Evolutionary conservation across 768 basidiomycete species (phyloP).

Genomic region (Boletellus ananas): DNA sequence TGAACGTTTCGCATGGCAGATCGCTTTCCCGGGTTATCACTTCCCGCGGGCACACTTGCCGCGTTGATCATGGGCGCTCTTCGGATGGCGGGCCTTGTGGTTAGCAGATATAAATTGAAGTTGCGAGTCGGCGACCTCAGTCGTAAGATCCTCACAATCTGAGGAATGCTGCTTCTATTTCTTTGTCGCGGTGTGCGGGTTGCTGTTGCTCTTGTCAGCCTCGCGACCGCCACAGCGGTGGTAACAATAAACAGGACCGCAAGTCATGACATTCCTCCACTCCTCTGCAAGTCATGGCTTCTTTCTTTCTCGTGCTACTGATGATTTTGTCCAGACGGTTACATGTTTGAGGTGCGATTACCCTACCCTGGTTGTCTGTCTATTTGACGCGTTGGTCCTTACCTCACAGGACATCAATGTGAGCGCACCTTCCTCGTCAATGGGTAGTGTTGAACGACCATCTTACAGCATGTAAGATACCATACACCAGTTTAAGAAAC

Average conservation of each 20-base stretch:
- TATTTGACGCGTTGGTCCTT: background rate
- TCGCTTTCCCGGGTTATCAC: background rate
- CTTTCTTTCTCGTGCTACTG: background rate
- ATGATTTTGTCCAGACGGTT: slow-evolving; percentile 38
- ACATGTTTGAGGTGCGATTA: slow-evolving; percentile 55
- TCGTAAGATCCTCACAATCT: background rate
- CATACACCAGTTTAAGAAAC: background rate
- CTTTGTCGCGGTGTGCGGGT: slow-evolving; percentile 2
- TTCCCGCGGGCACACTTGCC: background rate
- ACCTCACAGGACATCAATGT: slow-evolving; percentile 60
- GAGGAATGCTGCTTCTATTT: slow-evolving; percentile 12
- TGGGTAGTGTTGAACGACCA: background rate
- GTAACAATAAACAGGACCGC: slow-evolving; percentile 44
- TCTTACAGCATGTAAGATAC: slow-evolving; percentile 36
- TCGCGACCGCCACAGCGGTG: slow-evolving; percentile 21
- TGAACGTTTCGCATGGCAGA: background rate
- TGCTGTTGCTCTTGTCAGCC: background rate
- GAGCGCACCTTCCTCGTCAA: slow-evolving; percentile 23
- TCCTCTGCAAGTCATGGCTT: slow-evolving; percentile 42
- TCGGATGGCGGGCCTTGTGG: slow-evolving; percentile 1
- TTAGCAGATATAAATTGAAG: slow-evolving; percentile 11
- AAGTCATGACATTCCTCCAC: slow-evolving; percentile 49
- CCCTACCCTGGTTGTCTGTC: background rate
- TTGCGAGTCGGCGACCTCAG: background rate
- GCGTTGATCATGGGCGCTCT: background rate